These are phyloP conservation scores for Massariosphaeria phaeospora DNA, from an alignment of 495 filamentous ascomycete species.

Conservation along the genomic window DNA sequence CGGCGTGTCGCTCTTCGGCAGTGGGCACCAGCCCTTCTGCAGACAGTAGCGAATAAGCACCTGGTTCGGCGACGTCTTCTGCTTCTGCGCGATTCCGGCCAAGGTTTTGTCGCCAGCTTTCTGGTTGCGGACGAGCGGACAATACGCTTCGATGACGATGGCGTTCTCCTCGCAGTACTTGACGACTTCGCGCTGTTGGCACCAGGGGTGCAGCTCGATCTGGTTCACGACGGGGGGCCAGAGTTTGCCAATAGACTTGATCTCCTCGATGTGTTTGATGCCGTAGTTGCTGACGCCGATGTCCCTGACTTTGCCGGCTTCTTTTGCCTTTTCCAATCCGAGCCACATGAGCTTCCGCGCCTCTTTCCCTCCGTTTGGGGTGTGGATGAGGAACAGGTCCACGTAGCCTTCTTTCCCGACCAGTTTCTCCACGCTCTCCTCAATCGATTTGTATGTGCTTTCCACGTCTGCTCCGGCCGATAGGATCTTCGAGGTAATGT, in stretches of 20 bases:
- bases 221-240: slow-evolving; percentile 68
- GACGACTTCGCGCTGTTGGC: slow-evolving; percentile 57
- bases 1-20: slow-evolving; percentile 51
- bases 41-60: slow-evolving; percentile 45
- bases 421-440: slow-evolving; percentile 60
- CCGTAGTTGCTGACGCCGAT: slow-evolving; percentile 73
- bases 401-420: slow-evolving; percentile 58
- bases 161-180: slow-evolving; percentile 56
- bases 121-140: slow-evolving; percentile 58
- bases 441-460: slow-evolving; percentile 53
- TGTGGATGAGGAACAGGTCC: slow-evolving; percentile 67
- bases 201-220: slow-evolving; percentile 67
- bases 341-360: slow-evolving; percentile 59
- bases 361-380: slow-evolving; percentile 49
- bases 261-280: slow-evolving; percentile 55
- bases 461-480: slow-evolving; percentile 52
- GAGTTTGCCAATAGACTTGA: slow-evolving; percentile 57
- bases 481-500: slow-evolving; percentile 64
- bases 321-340: slow-evolving; percentile 56
- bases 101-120: slow-evolving; percentile 55
- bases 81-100: slow-evolving; percentile 49
- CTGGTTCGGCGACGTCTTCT: slow-evolving; percentile 43
- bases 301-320: slow-evolving; percentile 53
- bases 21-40: slow-evolving; percentile 47
- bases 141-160: slow-evolving; percentile 65